Percentiles rank a stretch among this genome's conserved stretches.
Conservation (phyloP, 192 early-diverging fungal species). For the Mortierella antarctica region DNA sequence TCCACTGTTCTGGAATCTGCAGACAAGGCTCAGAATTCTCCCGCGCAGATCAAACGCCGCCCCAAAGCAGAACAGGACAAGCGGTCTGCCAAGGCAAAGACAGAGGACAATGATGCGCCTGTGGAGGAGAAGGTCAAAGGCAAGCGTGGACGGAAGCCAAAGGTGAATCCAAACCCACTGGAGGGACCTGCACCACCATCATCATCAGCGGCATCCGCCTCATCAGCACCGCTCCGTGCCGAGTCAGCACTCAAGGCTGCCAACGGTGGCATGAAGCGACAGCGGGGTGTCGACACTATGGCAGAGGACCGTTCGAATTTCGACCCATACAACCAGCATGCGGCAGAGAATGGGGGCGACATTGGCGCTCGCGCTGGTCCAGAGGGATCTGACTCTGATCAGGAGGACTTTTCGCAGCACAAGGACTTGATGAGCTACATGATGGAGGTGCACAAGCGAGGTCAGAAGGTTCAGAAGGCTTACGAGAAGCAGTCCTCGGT, state of each 20-base stretch:
- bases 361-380: background rate
- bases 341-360: background rate
- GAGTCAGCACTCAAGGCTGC: conserved; percentile 5
- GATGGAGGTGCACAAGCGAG: conserved; percentile 46
- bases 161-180: conserved; percentile 31
- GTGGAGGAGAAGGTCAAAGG: conserved; percentile 30
- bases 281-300: conserved; percentile 7
- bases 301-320: conserved; percentile 1
- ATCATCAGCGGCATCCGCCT: background rate
- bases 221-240: background rate
- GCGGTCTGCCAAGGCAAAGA: conserved; percentile 15
- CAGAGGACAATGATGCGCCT: conserved; percentile 23
- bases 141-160: conserved; percentile 49
- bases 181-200: conserved; percentile 8
- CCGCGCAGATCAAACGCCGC: conserved; percentile 27
- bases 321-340: background rate
- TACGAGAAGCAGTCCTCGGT: conserved; percentile 43
- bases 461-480: conserved; percentile 44
- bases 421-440: conserved; percentile 48
- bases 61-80: conserved; percentile 37
- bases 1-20: conserved; percentile 1
- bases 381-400: conserved; percentile 19
- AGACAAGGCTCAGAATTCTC: background rate
- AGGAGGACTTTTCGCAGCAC: conserved; percentile 35
- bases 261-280: conserved; percentile 22